Conservation (phyloP, 2,329 filamentous ascomycete genomes). For the Rhinocladiella similis region DNA sequence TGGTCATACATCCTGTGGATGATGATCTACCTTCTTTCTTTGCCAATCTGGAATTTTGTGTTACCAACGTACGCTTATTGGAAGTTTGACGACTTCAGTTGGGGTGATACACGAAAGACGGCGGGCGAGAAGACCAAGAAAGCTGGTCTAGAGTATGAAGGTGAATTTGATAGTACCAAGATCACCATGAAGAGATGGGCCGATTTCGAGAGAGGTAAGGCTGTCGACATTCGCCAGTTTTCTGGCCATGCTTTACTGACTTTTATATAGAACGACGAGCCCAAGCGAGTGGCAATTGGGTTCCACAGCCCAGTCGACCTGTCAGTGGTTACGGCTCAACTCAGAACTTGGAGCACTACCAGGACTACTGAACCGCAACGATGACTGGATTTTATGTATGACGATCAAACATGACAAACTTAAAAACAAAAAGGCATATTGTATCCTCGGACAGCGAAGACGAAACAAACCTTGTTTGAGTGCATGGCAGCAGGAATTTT, state of each 20-base stretch:
- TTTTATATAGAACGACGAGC: slow-evolving; percentile 17
- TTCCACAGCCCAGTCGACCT: slow-evolving; percentile 12
- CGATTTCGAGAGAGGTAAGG: slow-evolving; percentile 80
- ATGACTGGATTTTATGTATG: background rate
- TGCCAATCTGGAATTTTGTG: slow-evolving; percentile 97
- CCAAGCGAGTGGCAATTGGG: slow-evolving; percentile 20
- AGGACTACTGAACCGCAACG: slow-evolving; percentile 7
- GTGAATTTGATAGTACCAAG: slow-evolving; percentile 97
- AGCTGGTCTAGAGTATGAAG: slow-evolving; percentile 81
- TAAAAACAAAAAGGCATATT: background rate
- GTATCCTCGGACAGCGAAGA: background rate
- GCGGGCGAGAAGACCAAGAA: slow-evolving; percentile 87
- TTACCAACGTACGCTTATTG: slow-evolving; percentile 93
- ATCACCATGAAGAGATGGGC: slow-evolving; percentile 99
- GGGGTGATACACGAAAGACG: slow-evolving; percentile 97
- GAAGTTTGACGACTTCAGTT: slow-evolving; percentile 99
- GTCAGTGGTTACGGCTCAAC: slow-evolving; percentile 11
- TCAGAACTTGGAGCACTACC: slow-evolving; percentile 12
- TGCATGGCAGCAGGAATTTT: too few relatives aligned
- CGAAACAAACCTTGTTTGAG: too few relatives aligned
- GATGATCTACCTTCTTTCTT: slow-evolving; percentile 88
- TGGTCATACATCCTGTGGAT: slow-evolving; percentile 95
- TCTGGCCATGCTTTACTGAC: slow-evolving; percentile 2
- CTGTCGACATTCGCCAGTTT: background rate
- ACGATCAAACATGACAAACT: background rate